Conservation (phyloP, 129 eudicot species). For the Dittrichia graveolens region DNA sequence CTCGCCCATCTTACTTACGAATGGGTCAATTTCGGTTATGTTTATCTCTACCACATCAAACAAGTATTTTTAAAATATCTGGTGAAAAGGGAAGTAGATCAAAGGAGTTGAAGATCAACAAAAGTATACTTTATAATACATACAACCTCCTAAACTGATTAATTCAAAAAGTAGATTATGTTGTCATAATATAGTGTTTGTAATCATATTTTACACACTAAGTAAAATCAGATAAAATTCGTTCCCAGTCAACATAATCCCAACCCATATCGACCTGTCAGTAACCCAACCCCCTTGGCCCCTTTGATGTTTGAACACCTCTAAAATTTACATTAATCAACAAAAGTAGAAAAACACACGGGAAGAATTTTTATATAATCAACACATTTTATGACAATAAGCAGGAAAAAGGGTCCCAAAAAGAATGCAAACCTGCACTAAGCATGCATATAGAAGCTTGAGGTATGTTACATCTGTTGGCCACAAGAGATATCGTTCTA, state of each 20-base stretch:
- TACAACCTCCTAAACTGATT: not conserved
- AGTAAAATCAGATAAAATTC: not conserved
- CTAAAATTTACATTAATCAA: not conserved
- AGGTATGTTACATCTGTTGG: constrained; percentile 60
- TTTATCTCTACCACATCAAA: not conserved
- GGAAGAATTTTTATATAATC: not conserved
- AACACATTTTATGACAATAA: not conserved
- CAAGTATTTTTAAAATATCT: not conserved
- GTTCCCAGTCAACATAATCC: not conserved
- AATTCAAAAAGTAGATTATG: not conserved
- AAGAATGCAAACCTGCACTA: constrained; percentile 50
- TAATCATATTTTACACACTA: not conserved
- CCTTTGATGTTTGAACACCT: not conserved
- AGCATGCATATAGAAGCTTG: constrained; percentile 74
- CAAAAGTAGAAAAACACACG: not conserved
- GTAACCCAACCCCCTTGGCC: no score
- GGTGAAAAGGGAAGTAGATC: not conserved
- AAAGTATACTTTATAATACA: not conserved
- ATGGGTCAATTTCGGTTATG: not conserved
- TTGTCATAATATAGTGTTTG: not conserved
- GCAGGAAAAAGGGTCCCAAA: not conserved
- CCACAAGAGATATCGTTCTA: constrained; percentile 45
- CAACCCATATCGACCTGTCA: not conserved
- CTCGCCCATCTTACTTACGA: no score
- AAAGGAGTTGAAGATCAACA: not conserved